These are phyloP conservation scores for Chalciporus piperatus DNA, from an alignment of 768 basidiomycete genomes.

Conservation along the genomic window DNA sequence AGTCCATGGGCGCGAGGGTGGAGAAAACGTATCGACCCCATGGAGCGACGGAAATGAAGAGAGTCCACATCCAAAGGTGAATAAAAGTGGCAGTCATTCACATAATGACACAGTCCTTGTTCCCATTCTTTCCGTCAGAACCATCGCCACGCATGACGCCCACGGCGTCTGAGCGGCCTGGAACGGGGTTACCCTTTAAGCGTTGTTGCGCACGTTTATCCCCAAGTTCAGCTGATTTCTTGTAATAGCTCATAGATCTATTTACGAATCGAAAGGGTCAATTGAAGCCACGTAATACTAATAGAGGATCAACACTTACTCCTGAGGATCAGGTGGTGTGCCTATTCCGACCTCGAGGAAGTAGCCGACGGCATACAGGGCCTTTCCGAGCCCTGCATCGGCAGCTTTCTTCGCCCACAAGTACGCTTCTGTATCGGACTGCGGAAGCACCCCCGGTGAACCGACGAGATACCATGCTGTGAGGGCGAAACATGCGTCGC, in stretches of 20 bases:
- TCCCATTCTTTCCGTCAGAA: slow-evolving; percentile 47
- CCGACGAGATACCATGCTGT: slow-evolving; percentile 99
- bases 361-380: slow-evolving; percentile 98
- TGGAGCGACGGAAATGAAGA: slow-evolving; percentile 14
- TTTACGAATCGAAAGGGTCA: not conserved
- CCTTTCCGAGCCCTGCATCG: slow-evolving; percentile 87
- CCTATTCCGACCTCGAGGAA: slow-evolving; percentile 96
- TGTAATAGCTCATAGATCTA: slow-evolving; percentile 80
- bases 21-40: too few species aligned
- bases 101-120: slow-evolving; percentile 89
- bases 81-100: slow-evolving; percentile 32
- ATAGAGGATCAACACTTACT: slow-evolving; percentile 45
- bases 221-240: slow-evolving; percentile 85
- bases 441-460: slow-evolving; percentile 94
- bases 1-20: slow-evolving; percentile 3
- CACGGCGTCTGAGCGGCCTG: slow-evolving; percentile 61
- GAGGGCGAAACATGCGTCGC: slow-evolving; percentile 95
- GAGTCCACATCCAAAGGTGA: slow-evolving; percentile 4
- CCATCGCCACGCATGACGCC: slow-evolving; percentile 54
- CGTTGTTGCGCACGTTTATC: slow-evolving; percentile 93
- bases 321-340: slow-evolving; percentile 58
- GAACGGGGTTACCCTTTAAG: slow-evolving; percentile 57
- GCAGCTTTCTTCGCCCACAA: slow-evolving; percentile 97
- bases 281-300: not conserved
- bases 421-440: slow-evolving; percentile 97